A percentile compares a stretch with the other conserved stretches of the same genome.
Conservation (phyloP, 495 filamentous ascomycete genomes). For the Usnea hakonensis region DNA sequence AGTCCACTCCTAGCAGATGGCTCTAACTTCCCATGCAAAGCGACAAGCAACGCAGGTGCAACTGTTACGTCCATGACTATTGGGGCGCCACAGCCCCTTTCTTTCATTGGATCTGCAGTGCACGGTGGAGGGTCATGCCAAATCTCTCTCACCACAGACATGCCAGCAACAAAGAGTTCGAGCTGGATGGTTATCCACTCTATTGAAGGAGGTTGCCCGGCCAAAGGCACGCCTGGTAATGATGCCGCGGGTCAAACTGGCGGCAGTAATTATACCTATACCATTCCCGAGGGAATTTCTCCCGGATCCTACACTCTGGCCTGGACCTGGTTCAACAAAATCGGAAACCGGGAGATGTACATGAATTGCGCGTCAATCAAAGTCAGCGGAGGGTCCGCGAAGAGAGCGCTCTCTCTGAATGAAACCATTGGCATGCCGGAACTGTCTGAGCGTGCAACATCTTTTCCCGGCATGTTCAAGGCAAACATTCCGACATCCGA, state of each 20-base stretch:
- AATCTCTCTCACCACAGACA: slow-evolving; percentile 36
- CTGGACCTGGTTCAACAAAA: slow-evolving; percentile 54
- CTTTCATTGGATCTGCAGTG: slow-evolving; percentile 22
- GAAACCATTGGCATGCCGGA: slow-evolving; percentile 3
- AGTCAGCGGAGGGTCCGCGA: slow-evolving; percentile 37
- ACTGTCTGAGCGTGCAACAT: slow-evolving; percentile 16
- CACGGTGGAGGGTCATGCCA: slow-evolving; percentile 38
- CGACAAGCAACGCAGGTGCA: neutral
- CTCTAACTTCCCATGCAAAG: slow-evolving; percentile 73
- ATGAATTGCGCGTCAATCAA: slow-evolving; percentile 51
- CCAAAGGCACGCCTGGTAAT: slow-evolving; percentile 30
- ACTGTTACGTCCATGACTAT: slow-evolving; percentile 1
- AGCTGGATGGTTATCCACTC: slow-evolving; percentile 34
- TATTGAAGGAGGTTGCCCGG: slow-evolving; percentile 37
- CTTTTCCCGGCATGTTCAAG: slow-evolving; percentile 46
- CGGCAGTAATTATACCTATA: slow-evolving; percentile 47
- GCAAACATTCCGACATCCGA: slow-evolving; percentile 44
- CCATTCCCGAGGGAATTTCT: slow-evolving; percentile 52
- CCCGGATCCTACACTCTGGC: slow-evolving; percentile 44
- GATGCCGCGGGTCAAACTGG: slow-evolving; percentile 11
- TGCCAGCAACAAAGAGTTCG: slow-evolving; percentile 32
- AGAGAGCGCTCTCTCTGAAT: slow-evolving; percentile 25
- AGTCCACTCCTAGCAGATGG: slow-evolving; percentile 55
- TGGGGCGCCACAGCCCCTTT: slow-evolving; percentile 3
- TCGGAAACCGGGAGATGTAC: slow-evolving; percentile 54